Percentiles rank a stretch among this genome's conserved stretches.
These are phyloP conservation scores for Aspergillus ochraceoroseus DNA, from an alignment of 2,329 filamentous ascomycete genomes.

Conservation along the genomic window DNA sequence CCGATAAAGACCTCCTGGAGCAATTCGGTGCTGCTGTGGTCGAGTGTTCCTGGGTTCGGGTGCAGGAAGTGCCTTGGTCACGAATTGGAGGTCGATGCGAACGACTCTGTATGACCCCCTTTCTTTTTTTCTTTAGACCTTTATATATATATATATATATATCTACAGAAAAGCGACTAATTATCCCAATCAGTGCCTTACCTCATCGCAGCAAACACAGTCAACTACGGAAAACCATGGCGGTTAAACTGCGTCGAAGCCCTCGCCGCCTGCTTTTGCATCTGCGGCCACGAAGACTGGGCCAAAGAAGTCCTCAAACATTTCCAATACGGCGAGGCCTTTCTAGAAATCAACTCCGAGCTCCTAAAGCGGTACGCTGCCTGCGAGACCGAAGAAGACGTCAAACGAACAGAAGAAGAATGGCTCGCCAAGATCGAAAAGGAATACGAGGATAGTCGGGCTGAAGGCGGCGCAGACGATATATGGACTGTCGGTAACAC, in stretches of 20 bases:
- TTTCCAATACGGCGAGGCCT: slow-evolving; percentile 83
- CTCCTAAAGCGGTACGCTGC: slow-evolving; percentile 79
- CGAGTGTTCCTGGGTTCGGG: slow-evolving; percentile 93
- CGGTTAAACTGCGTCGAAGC: slow-evolving; percentile 94
- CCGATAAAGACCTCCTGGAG: slow-evolving; percentile 75
- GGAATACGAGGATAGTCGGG: slow-evolving; percentile 78
- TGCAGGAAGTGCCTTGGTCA: slow-evolving; percentile 82
- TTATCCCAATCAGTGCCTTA: slow-evolving; percentile 62
- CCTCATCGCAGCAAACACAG: slow-evolving; percentile 90
- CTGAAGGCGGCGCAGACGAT: slow-evolving; percentile 57
- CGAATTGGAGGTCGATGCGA: slow-evolving; percentile 93
- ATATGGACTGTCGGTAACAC: slow-evolving; percentile 89
- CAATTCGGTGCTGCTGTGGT: slow-evolving; percentile 91
- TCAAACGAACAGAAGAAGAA: slow-evolving; percentile 77
- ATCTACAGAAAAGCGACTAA: background rate
- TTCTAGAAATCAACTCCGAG: slow-evolving; percentile 82
- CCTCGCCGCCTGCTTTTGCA: slow-evolving; percentile 84
- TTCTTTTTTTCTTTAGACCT: too few species aligned
- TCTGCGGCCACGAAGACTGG: slow-evolving; percentile 90
- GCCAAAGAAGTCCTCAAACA: slow-evolving; percentile 74
- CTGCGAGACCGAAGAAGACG: slow-evolving; percentile 70
- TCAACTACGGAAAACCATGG: slow-evolving; percentile 97
- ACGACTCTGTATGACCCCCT: slow-evolving; percentile 53
- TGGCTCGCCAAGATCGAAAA: slow-evolving; percentile 88
- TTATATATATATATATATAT: too few species aligned